Evolutionary conservation across 75 land plant species (phyloP), one percentile per base, ranked within the genome.

Genomic region (Cupressus sempervirens): DNA sequence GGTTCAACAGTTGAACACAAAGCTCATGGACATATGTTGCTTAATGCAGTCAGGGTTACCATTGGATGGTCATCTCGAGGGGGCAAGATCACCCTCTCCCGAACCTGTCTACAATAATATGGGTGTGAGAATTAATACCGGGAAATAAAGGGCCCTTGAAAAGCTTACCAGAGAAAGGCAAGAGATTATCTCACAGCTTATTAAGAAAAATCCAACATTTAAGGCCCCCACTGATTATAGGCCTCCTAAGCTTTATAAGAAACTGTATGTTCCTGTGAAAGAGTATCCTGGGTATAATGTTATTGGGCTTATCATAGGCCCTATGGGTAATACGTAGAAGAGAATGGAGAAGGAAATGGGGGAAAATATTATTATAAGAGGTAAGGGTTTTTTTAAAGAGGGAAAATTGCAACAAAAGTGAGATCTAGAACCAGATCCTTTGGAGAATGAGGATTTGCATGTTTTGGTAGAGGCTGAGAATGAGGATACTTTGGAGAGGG

Each of bases 311-410:
- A 90, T 91, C 26, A 86, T 91, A 82, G 93, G 93, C 2, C 93
- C 89, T 4, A 34, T 87, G 8, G 93, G 93, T 16, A 88, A 85
- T 30, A 88, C 87, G 3, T 88, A 85, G 43, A 90, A 85, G 52
- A 88, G 86, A 84, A 90, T 92, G 93, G 88, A 92, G 88, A 90
- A 77, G 67, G 91, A 92, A 81, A 88, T 87, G 16, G 93, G 93
- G 30, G 91, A 90, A 0, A 88, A 77, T 81, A 92, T 92, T 80
- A 56, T 85, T 38, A 62, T 92, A 16, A 80, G 88, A 40, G 93
- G 93, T 7, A 90, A 87, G 88, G 91, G 93, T 13, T 88, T 86
- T 54, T 34, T 85, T 34, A 88, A 88, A 48, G 91, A 86, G 83
- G 87, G 89, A 7, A 85, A 70, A 58, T 35, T 73, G 14, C 90